A percentile compares a stretch with the other conserved stretches of the same genome.
Conservation (phyloP, 2,329 filamentous ascomycete species). For the Penicillium expansum region DNA sequence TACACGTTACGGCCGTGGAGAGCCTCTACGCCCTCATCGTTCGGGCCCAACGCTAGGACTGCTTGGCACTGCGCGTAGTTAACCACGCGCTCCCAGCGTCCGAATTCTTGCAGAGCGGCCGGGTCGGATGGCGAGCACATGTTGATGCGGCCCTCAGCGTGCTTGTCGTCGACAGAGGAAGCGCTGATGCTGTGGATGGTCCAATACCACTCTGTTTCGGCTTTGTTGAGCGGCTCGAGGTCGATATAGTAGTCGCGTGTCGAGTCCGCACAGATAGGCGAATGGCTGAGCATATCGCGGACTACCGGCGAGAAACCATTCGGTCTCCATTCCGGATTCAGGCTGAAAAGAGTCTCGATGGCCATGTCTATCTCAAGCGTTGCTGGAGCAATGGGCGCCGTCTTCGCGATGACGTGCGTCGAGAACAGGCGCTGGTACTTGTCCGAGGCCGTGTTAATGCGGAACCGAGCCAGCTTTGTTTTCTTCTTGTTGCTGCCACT, state of each 20-base stretch:
- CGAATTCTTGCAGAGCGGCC: neutral
- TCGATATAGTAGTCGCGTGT: neutral
- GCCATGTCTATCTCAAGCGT: slow-evolving; percentile 41
- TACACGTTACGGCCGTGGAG: neutral
- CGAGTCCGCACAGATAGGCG: neutral
- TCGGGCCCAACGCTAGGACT: no score
- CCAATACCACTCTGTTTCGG: neutral
- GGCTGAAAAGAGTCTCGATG: slow-evolving; percentile 32
- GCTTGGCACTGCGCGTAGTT: neutral
- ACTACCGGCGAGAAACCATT: neutral
- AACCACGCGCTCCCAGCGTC: neutral
- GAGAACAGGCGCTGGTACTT: neutral
- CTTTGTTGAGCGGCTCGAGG: no score
- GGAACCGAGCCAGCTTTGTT: neutral
- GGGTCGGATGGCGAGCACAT: neutral
- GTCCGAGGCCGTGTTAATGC: neutral
- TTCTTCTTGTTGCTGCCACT: neutral
- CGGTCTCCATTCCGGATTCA: slow-evolving; percentile 28
- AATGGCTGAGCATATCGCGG: neutral
- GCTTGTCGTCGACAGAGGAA: no score
- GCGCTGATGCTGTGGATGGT: no score
- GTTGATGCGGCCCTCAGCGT: neutral
- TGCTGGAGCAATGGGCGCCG: slow-evolving; percentile 41
- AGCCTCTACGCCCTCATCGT: neutral
- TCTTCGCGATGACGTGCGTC: slow-evolving; percentile 32